phyloP scores from a whole-genome alignment of 148 eudicot genomes.

The Silene latifolia region DNA sequence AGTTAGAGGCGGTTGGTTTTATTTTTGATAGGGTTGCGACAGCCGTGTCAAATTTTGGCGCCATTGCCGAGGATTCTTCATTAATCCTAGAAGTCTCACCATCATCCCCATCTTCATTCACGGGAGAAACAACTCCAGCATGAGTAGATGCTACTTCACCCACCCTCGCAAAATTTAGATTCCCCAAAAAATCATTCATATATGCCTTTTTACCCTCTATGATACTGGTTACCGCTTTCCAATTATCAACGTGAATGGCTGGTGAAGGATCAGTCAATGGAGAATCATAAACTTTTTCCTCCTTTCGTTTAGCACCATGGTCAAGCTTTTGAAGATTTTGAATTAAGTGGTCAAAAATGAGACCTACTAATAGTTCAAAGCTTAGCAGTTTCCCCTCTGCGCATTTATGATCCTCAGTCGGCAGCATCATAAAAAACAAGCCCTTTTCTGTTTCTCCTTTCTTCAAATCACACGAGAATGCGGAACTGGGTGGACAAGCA shows the following conservation, averaged over 20 bases:
- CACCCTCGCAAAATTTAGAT: slow-evolving; percentile 79
- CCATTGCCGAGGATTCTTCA: no score
- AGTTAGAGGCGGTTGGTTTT: no score
- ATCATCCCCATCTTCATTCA: slow-evolving; percentile 62
- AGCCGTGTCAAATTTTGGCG: no score
- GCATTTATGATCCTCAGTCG: slow-evolving; percentile 29
- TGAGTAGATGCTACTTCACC: slow-evolving; percentile 74
- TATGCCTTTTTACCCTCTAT: slow-evolving; percentile 71
- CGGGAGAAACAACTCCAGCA: slow-evolving; percentile 57
- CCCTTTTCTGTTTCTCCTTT: slow-evolving; percentile 34
- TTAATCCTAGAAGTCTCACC: slow-evolving; percentile 25
- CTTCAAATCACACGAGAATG: slow-evolving; percentile 32
- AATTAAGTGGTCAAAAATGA: slow-evolving; percentile 54
- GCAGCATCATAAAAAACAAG: slow-evolving; percentile 29
- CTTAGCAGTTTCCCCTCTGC: slow-evolving; percentile 46
- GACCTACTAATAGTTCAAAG: slow-evolving; percentile 59
- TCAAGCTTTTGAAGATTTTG: slow-evolving; percentile 65
- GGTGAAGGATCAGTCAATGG: slow-evolving; percentile 27
- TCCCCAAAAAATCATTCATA: slow-evolving; percentile 62
- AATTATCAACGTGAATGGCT: slow-evolving; percentile 45
- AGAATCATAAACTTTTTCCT: slow-evolving; percentile 33
- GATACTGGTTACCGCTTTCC: slow-evolving; percentile 49
- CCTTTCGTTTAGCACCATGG: slow-evolving; percentile 34
- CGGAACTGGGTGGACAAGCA: slow-evolving; percentile 23
- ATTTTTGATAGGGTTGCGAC: no score